Base-by-base conservation (phyloP, 2,329 filamentous ascomycete species). In the Claviceps pusilla region DNA sequence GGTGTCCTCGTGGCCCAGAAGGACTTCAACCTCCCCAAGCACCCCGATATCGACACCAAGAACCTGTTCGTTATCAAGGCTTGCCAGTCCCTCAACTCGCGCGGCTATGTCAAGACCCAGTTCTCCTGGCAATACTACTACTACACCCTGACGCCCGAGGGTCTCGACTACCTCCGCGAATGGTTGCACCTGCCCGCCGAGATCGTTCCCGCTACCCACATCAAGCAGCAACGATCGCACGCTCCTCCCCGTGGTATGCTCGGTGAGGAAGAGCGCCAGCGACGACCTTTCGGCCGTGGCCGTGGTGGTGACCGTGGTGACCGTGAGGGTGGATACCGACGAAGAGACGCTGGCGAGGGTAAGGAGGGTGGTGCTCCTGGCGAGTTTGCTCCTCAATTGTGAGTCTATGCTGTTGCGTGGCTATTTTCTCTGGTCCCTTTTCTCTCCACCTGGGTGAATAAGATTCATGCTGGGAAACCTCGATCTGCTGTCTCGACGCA, bases 51-150 rank as follows among this genome's bases (percentile, higher is more conserved):
- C 75, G 93, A 96, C 80, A 95, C 89, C 76, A 95, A 95, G 86
- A 98, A 98, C 84, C 88, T 98, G 69, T 97, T 77, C 75, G 91
- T 97, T 75, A 88, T 98, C 84, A 98, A 98, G 85, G 93, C 93
- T 70, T 86, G 84, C 78, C 93, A 98, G 82, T 98, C 93, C 62
- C 84, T 98, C 71, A 95, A 84, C 79, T 96, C 90, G 66, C 91
- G 93, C 74, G 91, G 91, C 73, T 97, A 88, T 77, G 84, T 98
- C 78, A 98, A 98, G 88, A 98, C 93, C 68, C 93, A 94, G 77
- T 98, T 98, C 87, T 95, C 89, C 65, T 95, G 89, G 89, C 89
- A 95, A 79, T 95, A 90, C 83, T 95, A 97, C 86, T 98, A 98
- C 87, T 98, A 98, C 86, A 96, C 93, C 76, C 86, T 98, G 76